phyloP scores from a whole-genome alignment of 1,284 basidiomycete genomes.

The Phellopilus nigrolimitatus region DNA sequence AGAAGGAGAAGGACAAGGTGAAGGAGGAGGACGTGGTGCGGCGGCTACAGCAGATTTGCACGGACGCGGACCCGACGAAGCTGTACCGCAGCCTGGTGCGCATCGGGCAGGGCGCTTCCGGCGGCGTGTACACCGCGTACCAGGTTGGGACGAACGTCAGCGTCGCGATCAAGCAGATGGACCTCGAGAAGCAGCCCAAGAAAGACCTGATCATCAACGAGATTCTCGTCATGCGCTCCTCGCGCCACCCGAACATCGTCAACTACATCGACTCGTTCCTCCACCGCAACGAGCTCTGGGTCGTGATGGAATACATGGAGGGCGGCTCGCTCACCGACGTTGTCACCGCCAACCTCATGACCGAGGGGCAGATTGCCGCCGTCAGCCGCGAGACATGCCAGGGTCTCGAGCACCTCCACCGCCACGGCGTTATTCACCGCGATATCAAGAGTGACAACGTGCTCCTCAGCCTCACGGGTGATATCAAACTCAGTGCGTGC shows the following conservation, averaged over 20 bases:
- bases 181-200: slow-evolving; percentile 98
- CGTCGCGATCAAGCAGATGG: slow-evolving; percentile 99
- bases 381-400: slow-evolving; percentile 88
- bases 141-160: slow-evolving; percentile 90
- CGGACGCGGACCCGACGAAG: slow-evolving; percentile 93
- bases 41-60: slow-evolving; percentile 90
- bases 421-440: slow-evolving; percentile 93
- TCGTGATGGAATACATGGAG: slow-evolving; percentile 99
- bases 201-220: slow-evolving; percentile 99
- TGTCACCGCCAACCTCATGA: slow-evolving; percentile 96
- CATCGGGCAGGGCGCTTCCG: slow-evolving; percentile 97
- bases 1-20: slow-evolving; percentile 75
- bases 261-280: slow-evolving; percentile 99
- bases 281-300: slow-evolving; percentile 97
- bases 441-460: slow-evolving; percentile 99
- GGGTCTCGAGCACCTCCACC: slow-evolving; percentile 88
- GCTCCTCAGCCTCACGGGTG: slow-evolving; percentile 84
- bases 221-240: slow-evolving; percentile 97
- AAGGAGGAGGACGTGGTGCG: slow-evolving; percentile 90
- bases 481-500: slow-evolving; percentile 92
- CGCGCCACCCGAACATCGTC: slow-evolving; percentile 96
- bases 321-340: slow-evolving; percentile 92
- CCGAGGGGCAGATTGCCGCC: slow-evolving; percentile 90
- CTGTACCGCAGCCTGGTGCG: slow-evolving; percentile 91
- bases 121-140: slow-evolving; percentile 97